Conservation (phyloP, 371 early-diverging fungal genomes). For the Amoeboaphelidium protococcarum region DNA sequence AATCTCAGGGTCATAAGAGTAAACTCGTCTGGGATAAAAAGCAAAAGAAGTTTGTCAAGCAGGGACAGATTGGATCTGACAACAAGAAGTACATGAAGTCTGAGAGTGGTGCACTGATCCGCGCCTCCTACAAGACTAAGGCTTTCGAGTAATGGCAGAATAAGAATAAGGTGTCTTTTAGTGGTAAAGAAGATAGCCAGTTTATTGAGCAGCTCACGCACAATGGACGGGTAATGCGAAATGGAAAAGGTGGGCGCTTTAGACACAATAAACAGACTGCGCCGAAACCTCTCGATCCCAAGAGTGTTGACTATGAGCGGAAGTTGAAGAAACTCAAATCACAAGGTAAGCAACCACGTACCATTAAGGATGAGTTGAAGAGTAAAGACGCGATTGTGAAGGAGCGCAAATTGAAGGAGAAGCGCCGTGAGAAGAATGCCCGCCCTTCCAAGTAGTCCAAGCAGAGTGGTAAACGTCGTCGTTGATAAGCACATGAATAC, state of each 20-base stretch:
- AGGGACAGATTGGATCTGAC: constrained; percentile 62
- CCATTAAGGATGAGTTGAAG: constrained; percentile 38
- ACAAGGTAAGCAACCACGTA: constrained; percentile 4
- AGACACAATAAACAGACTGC: constrained; percentile 28
- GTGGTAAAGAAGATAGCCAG: background rate
- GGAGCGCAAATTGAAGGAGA: constrained; percentile 43
- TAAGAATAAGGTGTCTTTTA: constrained; percentile 32
- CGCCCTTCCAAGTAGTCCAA: constrained; percentile 6
- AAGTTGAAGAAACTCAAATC: constrained; percentile 30
- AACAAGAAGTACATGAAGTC: constrained; percentile 81
- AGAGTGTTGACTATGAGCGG: constrained; percentile 29
- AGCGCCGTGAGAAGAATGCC: constrained; percentile 28
- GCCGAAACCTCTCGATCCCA: constrained; percentile 30
- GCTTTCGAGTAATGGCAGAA: constrained; percentile 58
- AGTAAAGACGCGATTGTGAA: constrained; percentile 55
- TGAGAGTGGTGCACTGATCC: constrained; percentile 65
- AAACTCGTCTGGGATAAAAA: constrained; percentile 69
- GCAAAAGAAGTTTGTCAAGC: constrained; percentile 49
- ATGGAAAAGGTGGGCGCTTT: constrained; percentile 15
- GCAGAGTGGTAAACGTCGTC: background rate
- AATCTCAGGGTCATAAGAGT: constrained; percentile 19
- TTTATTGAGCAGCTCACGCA: too few species aligned
- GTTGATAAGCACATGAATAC: background rate
- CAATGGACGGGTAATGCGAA: too few species aligned
- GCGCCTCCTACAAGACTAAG: constrained; percentile 65